Base-by-base conservation (phyloP, 2,329 filamentous ascomycete species). In the Leptographium lundbergii region DNA sequence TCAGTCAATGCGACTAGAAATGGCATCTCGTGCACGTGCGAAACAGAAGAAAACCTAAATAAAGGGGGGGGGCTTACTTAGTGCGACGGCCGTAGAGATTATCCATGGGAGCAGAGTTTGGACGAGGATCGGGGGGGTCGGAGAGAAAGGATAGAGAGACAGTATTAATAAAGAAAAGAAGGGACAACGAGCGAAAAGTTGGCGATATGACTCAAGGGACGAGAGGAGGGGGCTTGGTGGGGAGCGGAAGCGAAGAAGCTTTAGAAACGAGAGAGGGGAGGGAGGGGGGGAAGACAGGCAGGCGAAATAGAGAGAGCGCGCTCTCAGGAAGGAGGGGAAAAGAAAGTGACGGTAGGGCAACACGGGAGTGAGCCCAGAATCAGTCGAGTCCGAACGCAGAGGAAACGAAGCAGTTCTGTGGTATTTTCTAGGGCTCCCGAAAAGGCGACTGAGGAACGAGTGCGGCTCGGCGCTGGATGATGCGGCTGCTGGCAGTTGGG, bases 51-150 rank as follows among this genome's bases (percentile, higher is more conserved):
- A 22, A 19, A 59, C 53, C 48, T 27, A 56, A 51, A 14, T 42
- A 13, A 42, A 17, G 45, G 13, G 19, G 42, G 4, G 19, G 17
- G 19, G 19, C 85, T 73, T 80, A 91, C 88, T 90, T 91, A 75
- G 85, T 87, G 75, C 89, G 87, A 74, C 89, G 86, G 75, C 83
- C 87, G 88, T 89, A 92, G 78, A 84, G 75, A 70, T 79, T 81
- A 73, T 82, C 81, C 81, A 84, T 84, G 70, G 72, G 75, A 73
- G 27, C 32, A 32, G 34, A 36, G 25, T 52, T 25, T 3, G 11
- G n/a, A 14, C 13, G 25, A 22, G 22, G 22, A 22, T 4, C 14
- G 24, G 24, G 1, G 6, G 36, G 36, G 17, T 22, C 25, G 11
- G 9, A 47, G n/a, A 52, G 36, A 22, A n/a, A 34, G 29, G 34